Evolutionary conservation across 202 grass and related monocot genomes (phyloP), one percentile per base, ranked within the genome.

Genomic region (Hordeum pubiflorum): DNA sequence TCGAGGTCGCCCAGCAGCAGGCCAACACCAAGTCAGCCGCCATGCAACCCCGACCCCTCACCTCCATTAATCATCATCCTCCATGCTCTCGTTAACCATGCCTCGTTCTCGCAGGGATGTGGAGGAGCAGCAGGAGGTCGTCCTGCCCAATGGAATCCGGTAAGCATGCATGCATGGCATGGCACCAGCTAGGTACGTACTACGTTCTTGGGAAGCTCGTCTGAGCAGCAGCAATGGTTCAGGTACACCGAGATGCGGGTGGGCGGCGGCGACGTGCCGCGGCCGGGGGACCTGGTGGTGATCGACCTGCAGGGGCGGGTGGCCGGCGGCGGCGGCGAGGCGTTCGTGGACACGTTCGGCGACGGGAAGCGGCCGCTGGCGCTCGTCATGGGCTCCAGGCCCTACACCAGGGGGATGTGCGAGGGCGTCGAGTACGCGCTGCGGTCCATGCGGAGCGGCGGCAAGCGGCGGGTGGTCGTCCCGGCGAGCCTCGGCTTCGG

Each of bases 61-160:
- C 11, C 66, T 69, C 66, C 66, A 22, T 22, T 43, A 55, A 55
- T 20, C 0, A n/a, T 0, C 50, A 17, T 70, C 37, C 17, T 14
- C 5, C 36, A 6, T 22, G 17, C 34, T 12, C 18, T 63, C 31
- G 21, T 27, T 27, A 6, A 15, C 26, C 17, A 8, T 24, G 1
- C 26, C 23, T 48, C 14, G 0, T 50, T 44, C 22, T 57, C 57
- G 10, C 29, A 95, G 96, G 80, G 87, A 88, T 3, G 88, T 89
- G 77, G 96, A 95, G 82, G 85, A 87, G 17, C 82, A 88, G 75
- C 82, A 91, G 79, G 92, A 98, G 79, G 89, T 90, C 20, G 84
- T 95, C 27, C 84, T 98, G n/a, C 89, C 96, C n/a, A 98, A 93
- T 33, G 96, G 96, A 1, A 91, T 98, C 78, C 82, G 90, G 94